A percentile compares a stretch with the other conserved stretches of the same genome.
These are phyloP conservation scores for Botrytis sinoallii DNA, from an alignment of 2,329 filamentous ascomycete genomes.

Conservation along the genomic window DNA sequence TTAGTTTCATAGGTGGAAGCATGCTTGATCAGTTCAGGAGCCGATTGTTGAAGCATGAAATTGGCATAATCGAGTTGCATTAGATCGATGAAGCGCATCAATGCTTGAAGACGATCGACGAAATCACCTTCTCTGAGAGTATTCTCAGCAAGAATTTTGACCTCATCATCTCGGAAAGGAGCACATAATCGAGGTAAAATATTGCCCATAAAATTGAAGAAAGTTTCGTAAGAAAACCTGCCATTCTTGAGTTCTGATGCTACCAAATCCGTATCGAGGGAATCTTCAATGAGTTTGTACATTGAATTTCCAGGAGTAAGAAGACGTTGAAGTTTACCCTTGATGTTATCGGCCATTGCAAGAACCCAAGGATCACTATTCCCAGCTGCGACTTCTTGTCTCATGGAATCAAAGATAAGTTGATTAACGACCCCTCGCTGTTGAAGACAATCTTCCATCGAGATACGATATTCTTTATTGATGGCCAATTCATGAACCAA, in stretches of 20 bases:
- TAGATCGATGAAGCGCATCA: constrained; percentile 72
- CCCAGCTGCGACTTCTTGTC: constrained; percentile 58
- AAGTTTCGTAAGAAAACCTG: constrained; percentile 76
- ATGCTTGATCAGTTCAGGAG: constrained; percentile 68
- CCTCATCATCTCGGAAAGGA: constrained; percentile 73
- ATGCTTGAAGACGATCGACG: constrained; percentile 71
- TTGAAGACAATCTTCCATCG: constrained; percentile 54
- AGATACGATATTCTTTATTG: constrained; percentile 73
- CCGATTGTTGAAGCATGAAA: constrained; percentile 70
- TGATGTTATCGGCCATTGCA: constrained; percentile 67
- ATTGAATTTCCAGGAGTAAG: constrained; percentile 69
- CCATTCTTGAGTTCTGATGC: constrained; percentile 66
- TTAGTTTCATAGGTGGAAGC: constrained; percentile 72
- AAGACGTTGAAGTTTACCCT: constrained; percentile 68
- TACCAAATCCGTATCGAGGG: constrained; percentile 70
- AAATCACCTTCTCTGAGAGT: constrained; percentile 60
- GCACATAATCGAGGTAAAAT: constrained; percentile 78
- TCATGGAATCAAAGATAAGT: constrained; percentile 58
- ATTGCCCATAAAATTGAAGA: constrained; percentile 72
- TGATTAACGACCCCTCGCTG: constrained; percentile 59
- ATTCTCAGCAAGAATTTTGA: constrained; percentile 64
- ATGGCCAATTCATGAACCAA: constrained; percentile 78
- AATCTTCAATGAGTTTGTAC: constrained; percentile 71
- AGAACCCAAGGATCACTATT: constrained; percentile 66
- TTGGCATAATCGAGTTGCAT: constrained; percentile 82